Evolutionary conservation across 352 stramenopile species (phyloP), one percentile per base, ranked within the genome.

Genomic region (Pythium guiyangense): DNA sequence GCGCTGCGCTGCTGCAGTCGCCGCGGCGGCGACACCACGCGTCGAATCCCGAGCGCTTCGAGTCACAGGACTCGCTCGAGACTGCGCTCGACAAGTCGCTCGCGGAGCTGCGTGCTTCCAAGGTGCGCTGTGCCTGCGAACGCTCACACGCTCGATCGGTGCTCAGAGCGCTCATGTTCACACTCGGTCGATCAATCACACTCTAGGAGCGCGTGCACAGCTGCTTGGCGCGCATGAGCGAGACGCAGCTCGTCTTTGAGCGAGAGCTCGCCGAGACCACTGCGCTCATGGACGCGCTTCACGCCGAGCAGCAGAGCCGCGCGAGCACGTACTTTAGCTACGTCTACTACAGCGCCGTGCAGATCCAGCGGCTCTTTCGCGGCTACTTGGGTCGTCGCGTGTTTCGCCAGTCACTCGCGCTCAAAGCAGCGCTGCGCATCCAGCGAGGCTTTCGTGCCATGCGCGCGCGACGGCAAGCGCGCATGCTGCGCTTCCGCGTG

Each of bases 321-420:
- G 49, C 61, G 0, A 14, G 44, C 8, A 20, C 62, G 46, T 71
- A 73, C 57, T 52, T 59, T 1, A 62, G 57, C 42, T 69, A 73
- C 40, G 66, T 81, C 35, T 60, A 74, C 43, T 66, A 66, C 34
- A 73, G 71, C 26, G 67, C 67, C 25, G 51, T 65, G 47, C 64
- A 84, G 17, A 86, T 98, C 46, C 92, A 98, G 67, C 80, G 92
- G 2, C 69, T 88, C 6, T 97, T 89, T 55, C 81, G 93, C 12
- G 94, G 94, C 0, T 73, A 88, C 67, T 57, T 80, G 2, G 90
- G 89, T 0, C 72, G 94, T 6, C 61, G 66, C 22, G 56, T 77
- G 15, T 73, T 69, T 43, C 63, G 63, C 4, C 64, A 88, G 39
- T 47, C 62, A 0, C 6, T 84, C 18, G 69, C 73, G 2, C 42